Percentiles rank a stretch among this genome's conserved stretches.
These are phyloP conservation scores for Scleromitrula shiraiana DNA, from an alignment of 2,329 filamentous ascomycete genomes.

Conservation along the genomic window DNA sequence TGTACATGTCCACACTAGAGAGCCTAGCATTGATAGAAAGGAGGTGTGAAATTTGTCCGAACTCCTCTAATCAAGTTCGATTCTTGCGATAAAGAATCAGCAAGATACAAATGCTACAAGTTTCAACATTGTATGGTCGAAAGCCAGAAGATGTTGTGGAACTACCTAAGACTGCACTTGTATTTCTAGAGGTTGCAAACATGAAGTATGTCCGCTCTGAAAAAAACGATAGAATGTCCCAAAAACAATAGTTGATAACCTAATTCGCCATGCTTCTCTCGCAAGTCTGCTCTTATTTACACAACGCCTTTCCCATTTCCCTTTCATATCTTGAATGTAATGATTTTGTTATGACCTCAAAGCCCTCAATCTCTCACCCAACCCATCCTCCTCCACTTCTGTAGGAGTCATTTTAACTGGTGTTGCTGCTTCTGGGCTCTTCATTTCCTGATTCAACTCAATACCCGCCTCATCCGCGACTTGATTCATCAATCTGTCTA, in stretches of 20 bases:
- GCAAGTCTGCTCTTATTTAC: not conserved
- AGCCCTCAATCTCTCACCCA: conserved; percentile 50
- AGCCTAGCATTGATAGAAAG: too few relatives aligned
- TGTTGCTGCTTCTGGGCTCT: conserved; percentile 47
- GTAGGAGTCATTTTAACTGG: conserved; percentile 57
- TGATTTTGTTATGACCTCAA: conserved; percentile 31
- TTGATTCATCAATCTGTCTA: conserved; percentile 77
- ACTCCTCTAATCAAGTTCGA: too few relatives aligned
- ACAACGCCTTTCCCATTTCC: too few relatives aligned
- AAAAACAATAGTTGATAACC: not conserved
- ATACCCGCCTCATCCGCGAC: conserved; percentile 84
- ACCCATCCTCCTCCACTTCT: conserved; percentile 69
- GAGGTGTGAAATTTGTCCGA: too few relatives aligned
- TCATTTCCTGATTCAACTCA: conserved; percentile 70
- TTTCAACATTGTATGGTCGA: too few relatives aligned
- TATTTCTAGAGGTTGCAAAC: not conserved
- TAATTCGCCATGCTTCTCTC: not conserved
- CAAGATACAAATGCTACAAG: too few relatives aligned
- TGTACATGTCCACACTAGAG: too few relatives aligned
- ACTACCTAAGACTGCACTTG: not conserved
- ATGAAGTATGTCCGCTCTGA: not conserved
- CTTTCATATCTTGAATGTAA: not conserved
- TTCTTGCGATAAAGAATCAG: too few relatives aligned
- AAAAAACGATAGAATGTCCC: not conserved
- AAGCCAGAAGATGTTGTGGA: too few relatives aligned